Conservation (phyloP, 805 yeast species). For the Kluyveromyces starmeri region DNA sequence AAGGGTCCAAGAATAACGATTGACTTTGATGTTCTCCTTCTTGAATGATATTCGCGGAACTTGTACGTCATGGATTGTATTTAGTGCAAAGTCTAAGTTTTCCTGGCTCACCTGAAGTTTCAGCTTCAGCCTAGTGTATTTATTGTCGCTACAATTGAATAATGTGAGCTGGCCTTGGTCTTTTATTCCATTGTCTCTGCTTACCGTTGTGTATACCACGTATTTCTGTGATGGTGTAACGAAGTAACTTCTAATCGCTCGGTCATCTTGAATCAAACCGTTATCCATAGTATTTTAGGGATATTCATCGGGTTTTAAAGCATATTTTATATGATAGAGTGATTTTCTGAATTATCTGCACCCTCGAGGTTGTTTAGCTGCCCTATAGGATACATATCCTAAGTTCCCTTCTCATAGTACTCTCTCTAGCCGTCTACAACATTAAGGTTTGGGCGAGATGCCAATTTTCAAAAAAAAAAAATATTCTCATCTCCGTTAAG, state of each 20-base stretch:
- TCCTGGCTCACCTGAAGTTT: not conserved
- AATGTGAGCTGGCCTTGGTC: not conserved
- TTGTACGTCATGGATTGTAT: not conserved
- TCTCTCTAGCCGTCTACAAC: too few relatives aligned
- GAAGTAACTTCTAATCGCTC: not conserved
- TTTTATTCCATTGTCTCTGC: not conserved
- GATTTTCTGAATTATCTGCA: too few relatives aligned
- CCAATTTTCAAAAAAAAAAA: too few relatives aligned
- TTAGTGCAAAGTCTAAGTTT: slow-evolving; percentile 1
- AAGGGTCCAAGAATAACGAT: slow-evolving; percentile 6
- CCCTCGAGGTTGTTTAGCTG: too few relatives aligned
- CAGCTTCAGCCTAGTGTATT: not conserved
- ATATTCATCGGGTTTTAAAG: too few relatives aligned
- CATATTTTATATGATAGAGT: too few relatives aligned
- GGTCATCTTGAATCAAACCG: not conserved
- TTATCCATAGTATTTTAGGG: too few relatives aligned
- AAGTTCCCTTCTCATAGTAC: too few relatives aligned
- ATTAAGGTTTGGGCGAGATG: too few relatives aligned
- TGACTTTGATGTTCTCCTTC: not conserved
- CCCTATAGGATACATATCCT: too few relatives aligned
- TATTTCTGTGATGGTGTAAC: slow-evolving; percentile 1
- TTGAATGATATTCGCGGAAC: slow-evolving; percentile 1
- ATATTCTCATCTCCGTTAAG: too few relatives aligned
- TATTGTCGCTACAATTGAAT: not conserved
- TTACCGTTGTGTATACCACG: not conserved